Evolutionary conservation across 2,329 filamentous ascomycete genomes (phyloP).

Genomic region (Arachnopeziza araneosa): DNA sequence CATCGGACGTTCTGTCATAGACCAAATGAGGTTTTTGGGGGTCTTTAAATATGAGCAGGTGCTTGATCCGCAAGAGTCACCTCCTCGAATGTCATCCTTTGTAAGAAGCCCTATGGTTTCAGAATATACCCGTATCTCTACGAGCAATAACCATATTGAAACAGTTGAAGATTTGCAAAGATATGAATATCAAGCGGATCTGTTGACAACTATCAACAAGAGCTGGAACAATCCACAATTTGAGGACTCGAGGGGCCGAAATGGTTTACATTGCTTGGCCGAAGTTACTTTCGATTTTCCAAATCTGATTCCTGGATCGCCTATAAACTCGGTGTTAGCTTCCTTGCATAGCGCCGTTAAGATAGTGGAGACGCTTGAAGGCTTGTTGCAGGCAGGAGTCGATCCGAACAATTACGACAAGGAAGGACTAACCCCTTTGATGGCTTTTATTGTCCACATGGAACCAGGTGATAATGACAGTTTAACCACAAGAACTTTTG

Average conservation of each 20-base stretch:
- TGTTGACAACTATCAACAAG: background rate
- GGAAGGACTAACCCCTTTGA: constrained; percentile 48
- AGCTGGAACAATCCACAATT: constrained; percentile 16
- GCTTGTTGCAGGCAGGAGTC: constrained; percentile 27
- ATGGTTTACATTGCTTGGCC: constrained; percentile 54
- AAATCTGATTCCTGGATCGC: background rate
- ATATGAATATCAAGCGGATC: background rate
- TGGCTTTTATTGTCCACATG: constrained; percentile 47
- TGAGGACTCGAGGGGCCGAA: constrained; percentile 45
- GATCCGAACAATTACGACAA: constrained; percentile 49
- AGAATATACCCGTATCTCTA: background rate
- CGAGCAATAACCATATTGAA: background rate
- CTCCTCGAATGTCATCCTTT: background rate
- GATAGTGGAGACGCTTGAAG: background rate
- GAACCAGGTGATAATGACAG: constrained; percentile 47
- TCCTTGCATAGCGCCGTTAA: constrained; percentile 16
- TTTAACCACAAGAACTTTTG: background rate
- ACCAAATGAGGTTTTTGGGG: background rate
- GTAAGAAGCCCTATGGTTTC: background rate
- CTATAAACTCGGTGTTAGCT: background rate
- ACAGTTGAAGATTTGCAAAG: constrained; percentile 1
- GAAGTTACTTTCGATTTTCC: constrained; percentile 37
- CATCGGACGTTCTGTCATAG: background rate
- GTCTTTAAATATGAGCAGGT: background rate
- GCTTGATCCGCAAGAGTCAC: background rate